These are phyloP conservation scores for Puccinellia tenuiflora DNA, from an alignment of 176 grass and related monocot species.

Conservation along the genomic window DNA sequence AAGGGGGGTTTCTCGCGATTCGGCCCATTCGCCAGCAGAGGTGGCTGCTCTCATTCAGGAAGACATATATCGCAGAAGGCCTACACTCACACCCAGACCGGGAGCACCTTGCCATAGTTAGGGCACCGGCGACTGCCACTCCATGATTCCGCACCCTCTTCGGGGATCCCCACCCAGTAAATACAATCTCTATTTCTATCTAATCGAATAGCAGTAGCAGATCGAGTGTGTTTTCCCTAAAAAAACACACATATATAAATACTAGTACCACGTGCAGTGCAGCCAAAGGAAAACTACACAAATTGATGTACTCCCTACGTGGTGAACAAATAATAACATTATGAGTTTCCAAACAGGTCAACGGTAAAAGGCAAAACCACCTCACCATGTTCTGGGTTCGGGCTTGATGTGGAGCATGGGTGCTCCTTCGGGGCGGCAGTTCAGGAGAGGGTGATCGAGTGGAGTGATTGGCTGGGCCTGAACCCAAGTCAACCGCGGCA, in stretches of 20 bases:
- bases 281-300: neutral
- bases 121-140: neutral
- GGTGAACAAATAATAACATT: neutral
- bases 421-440: neutral
- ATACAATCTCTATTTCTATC: neutral
- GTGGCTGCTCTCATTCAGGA: neutral
- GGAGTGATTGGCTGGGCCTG: neutral
- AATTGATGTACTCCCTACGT: neutral
- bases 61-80: neutral
- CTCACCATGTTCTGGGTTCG: neutral
- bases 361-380: neutral
- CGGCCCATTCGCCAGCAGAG: neutral
- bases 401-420: neutral
- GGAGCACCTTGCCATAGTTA: neutral
- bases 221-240: neutral
- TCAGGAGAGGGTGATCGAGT: neutral
- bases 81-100: neutral
- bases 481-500: neutral
- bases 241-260: neutral
- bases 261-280: neutral
- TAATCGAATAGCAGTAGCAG: neutral
- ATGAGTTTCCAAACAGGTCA: neutral
- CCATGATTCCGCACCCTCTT: neutral
- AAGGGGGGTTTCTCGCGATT: neutral
- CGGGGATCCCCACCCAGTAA: neutral